phyloP scores from a whole-genome alignment of 2,329 filamentous ascomycete species.

The Aspergillus viridinutans region DNA sequence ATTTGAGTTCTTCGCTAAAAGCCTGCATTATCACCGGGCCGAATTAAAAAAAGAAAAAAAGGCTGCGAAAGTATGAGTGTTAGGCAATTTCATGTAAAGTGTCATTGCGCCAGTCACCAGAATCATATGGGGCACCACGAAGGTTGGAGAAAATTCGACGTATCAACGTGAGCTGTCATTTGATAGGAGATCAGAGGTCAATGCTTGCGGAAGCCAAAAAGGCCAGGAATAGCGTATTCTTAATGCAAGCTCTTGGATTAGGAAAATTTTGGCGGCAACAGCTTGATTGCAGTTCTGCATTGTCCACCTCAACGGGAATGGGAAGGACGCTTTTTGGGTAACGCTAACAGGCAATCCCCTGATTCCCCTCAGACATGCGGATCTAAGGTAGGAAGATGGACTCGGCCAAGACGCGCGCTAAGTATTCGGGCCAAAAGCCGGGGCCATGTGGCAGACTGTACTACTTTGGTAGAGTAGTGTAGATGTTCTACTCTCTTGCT shows the following conservation, averaged over 20 bases:
- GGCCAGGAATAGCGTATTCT: conserved; percentile 1
- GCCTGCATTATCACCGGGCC: conserved; percentile 4
- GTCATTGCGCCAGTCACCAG: conserved; percentile 1
- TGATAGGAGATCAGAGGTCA: conserved; percentile 13
- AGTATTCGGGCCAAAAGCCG: not conserved
- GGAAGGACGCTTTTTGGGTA: not conserved
- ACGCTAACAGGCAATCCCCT: not conserved
- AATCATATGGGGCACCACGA: not conserved
- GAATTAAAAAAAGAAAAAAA: not conserved
- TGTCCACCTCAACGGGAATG: conserved; percentile 1
- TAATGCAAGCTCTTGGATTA: not conserved
- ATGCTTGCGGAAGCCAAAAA: conserved; percentile 4
- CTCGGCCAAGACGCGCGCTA: not conserved
- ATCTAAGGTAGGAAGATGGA: not conserved
- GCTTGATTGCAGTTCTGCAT: conserved; percentile 16
- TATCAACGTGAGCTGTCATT: conserved; percentile 28
- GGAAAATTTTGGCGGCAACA: conserved; percentile 17
- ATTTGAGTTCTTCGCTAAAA: conserved; percentile 12
- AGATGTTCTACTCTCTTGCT: not conserved
- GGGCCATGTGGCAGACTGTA: not conserved
- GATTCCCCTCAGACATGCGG: not conserved
- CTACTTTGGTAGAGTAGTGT: not conserved
- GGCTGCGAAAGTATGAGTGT: not conserved
- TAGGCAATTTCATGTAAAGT: not conserved
- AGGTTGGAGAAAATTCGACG: conserved; percentile 20